Percentiles rank a stretch among this genome's conserved stretches.
These are phyloP conservation scores for Fusarium mangiferae DNA, from an alignment of 2,329 filamentous ascomycete species.

Conservation along the genomic window DNA sequence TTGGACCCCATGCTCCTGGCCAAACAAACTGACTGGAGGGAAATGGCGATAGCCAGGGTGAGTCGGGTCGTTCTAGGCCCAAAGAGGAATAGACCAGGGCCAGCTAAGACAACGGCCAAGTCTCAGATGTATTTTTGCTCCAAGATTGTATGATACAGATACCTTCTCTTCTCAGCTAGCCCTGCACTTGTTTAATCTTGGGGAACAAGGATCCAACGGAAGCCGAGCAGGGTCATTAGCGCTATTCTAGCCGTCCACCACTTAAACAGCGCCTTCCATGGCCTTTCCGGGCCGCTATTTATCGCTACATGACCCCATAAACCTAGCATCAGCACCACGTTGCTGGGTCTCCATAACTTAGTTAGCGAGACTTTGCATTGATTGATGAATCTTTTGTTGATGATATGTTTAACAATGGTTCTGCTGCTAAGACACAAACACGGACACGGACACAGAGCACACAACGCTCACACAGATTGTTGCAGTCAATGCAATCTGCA, in stretches of 20 bases:
- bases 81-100: conserved; percentile 26
- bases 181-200: conserved; percentile 44
- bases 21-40: conserved; percentile 35
- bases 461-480: background rate
- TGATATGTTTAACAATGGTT: background rate
- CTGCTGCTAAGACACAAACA: background rate
- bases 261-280: conserved; percentile 16
- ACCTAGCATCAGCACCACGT: conserved; percentile 18
- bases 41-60: conserved; percentile 42
- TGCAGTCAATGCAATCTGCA: background rate
- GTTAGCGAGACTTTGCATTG: background rate
- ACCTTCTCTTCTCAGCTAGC: conserved; percentile 25
- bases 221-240: conserved; percentile 34
- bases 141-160: conserved; percentile 8
- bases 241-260: conserved; percentile 28
- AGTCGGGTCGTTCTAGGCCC: conserved; percentile 10
- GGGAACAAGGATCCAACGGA: conserved; percentile 42
- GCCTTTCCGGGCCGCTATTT: conserved; percentile 4
- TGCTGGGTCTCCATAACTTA: conserved; percentile 5
- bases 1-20: conserved; percentile 37
- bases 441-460: background rate
- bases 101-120: conserved; percentile 20
- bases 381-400: background rate
- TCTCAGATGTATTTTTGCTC: conserved; percentile 21
- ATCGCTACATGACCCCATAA: conserved; percentile 14